These are phyloP conservation scores for Raphanus sativus DNA, from an alignment of 345 rosid species.

Conservation along the genomic window DNA sequence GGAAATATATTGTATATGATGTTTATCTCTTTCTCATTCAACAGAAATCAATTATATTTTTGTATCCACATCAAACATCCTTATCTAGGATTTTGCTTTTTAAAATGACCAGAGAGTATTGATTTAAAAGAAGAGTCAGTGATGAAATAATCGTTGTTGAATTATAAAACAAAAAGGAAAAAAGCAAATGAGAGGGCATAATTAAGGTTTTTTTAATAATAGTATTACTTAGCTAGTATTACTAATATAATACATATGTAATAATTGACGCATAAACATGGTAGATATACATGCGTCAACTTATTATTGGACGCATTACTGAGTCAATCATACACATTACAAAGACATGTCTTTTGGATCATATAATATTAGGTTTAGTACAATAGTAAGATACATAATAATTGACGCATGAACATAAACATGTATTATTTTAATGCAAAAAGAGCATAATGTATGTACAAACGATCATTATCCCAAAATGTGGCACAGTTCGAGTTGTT, in stretches of 20 bases:
- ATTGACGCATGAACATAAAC: not conserved
- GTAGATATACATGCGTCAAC: too few relatives aligned
- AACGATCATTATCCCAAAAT: constrained; percentile 15
- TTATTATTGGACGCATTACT: too few relatives aligned
- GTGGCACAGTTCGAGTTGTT: constrained; percentile 18
- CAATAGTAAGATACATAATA: not conserved
- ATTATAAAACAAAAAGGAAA: not conserved
- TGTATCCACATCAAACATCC: too few relatives aligned
- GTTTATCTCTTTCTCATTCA: not conserved
- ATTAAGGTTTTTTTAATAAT: not conserved
- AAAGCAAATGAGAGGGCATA: not conserved
- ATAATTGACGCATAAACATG: not conserved
- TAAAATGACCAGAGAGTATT: not conserved
- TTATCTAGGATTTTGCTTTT: not conserved
- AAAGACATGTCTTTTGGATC: not conserved
- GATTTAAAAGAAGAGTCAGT: not conserved
- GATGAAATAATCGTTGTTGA: not conserved
- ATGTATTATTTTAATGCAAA: not conserved
- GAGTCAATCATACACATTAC: not conserved
- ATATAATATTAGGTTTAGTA: not conserved
- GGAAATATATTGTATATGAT: not conserved
- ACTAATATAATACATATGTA: not conserved
- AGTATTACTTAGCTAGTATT: not conserved
- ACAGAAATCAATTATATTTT: not conserved
- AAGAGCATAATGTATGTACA: not conserved